These are phyloP conservation scores for Aspergillus sp. DNA, from an alignment of 2,329 filamentous ascomycete species.

Conservation along the genomic window DNA sequence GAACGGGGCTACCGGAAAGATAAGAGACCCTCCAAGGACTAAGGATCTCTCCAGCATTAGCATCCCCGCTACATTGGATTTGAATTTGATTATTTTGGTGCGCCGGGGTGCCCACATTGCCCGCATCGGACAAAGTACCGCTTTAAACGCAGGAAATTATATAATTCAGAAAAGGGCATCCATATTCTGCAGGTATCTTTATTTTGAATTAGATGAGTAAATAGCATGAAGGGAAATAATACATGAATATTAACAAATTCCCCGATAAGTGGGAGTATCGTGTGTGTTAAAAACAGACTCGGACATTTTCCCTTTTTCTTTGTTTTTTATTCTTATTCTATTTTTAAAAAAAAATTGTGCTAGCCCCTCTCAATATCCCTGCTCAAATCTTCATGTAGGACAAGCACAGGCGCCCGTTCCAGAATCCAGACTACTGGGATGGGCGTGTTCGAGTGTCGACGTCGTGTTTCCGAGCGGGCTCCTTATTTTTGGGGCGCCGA, in stretches of 20 bases:
- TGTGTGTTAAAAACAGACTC: not conserved
- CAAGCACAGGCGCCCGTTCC: conserved; percentile 21
- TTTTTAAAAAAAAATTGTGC: not conserved
- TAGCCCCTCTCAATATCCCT: conserved; percentile 1
- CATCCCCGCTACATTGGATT: not conserved
- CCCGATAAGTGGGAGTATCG: not conserved
- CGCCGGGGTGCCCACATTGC: no score
- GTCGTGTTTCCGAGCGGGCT: not conserved
- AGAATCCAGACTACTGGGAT: conserved; percentile 21
- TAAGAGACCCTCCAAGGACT: not conserved
- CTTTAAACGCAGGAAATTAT: not conserved
- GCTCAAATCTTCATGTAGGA: not conserved
- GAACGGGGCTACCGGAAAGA: conserved; percentile 5
- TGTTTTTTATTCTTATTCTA: not conserved
- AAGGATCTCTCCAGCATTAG: conserved; percentile 1
- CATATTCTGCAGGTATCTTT: not conserved
- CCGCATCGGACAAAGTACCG: not conserved
- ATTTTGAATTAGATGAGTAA: not conserved
- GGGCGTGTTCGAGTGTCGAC: not conserved
- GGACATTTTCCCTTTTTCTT: not conserved
- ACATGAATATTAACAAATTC: not conserved
- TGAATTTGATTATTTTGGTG: not conserved
- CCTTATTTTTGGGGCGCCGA: not conserved
- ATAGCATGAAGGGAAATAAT: not conserved
- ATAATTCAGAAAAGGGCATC: not conserved